Evolutionary conservation across 2,329 filamentous ascomycete genomes (phyloP).

Genomic region (Xylariaceae sp.): DNA sequence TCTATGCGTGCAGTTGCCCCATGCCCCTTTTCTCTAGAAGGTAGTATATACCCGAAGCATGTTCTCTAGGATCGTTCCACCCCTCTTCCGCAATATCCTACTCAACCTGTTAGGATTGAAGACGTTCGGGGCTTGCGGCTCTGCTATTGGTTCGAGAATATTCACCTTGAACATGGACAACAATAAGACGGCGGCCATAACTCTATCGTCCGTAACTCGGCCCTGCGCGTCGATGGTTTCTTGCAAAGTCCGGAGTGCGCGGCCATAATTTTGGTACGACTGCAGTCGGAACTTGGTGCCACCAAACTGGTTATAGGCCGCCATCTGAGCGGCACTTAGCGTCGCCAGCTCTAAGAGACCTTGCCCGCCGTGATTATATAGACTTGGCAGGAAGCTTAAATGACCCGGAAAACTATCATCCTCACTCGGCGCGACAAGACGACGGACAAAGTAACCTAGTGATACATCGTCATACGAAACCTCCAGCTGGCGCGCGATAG

Average conservation of each 20-base stretch:
- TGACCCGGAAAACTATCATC: constrained; percentile 16
- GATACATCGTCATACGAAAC: constrained; percentile 19
- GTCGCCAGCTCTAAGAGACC: constrained; percentile 18
- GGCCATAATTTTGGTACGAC: constrained; percentile 20
- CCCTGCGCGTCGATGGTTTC: constrained; percentile 15
- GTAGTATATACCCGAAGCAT: constrained; percentile 19
- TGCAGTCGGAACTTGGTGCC: constrained; percentile 14
- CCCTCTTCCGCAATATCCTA: constrained; percentile 20
- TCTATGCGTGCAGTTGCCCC: constrained; percentile 15
- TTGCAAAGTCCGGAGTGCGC: constrained; percentile 12
- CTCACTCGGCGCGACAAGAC: constrained; percentile 19
- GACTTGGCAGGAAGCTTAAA: constrained; percentile 18
- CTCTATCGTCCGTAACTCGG: constrained; percentile 15
- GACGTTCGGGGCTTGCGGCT: neutral
- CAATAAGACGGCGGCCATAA: constrained; percentile 16
- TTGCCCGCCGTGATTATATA: constrained; percentile 14
- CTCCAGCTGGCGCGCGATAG: constrained; percentile 8
- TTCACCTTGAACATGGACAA: constrained; percentile 21
- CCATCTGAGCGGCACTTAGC: constrained; percentile 20
- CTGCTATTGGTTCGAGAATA: neutral
- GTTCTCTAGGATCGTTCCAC: constrained; percentile 16
- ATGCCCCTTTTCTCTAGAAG: constrained; percentile 19
- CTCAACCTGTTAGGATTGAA: constrained; percentile 5
- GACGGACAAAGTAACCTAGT: constrained; percentile 17
- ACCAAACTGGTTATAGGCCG: constrained; percentile 20